Base-by-base conservation (phyloP, 2,329 filamentous ascomycete species). In the Fusarium equiseti region DNA sequence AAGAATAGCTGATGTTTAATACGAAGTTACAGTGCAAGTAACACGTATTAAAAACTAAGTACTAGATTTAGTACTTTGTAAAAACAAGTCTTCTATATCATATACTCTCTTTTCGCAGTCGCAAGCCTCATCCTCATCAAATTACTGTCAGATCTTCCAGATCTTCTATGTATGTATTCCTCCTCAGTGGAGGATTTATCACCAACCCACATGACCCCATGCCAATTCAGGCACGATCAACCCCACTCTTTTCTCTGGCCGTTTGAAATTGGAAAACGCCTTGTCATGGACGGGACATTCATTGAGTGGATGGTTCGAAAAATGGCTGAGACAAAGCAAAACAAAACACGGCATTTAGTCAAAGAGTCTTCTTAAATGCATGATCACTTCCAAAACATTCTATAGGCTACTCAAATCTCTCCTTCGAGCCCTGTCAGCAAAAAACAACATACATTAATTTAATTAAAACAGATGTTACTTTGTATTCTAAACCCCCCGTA, bases 191-290 rank as follows among this genome's bases (percentile, higher is more conserved):
- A 53, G 50, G 50, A 43, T 43, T 27, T 16, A 61, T 40, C 26
- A 61, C 40, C 27, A 27, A 53, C 50, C 50, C 50, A 53, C 50
- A 22, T 27, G 50, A 53, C 50, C 35, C 50, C 50, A 52, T 52
- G 50, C 50, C 35, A 53, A 29, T 42, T 58, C 35, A 65, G 40
- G 42, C 22, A 65, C 45, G 29, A 45, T 29, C 27, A 24, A 32
- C 46, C 50, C 49, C 50, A 54, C 62, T 52, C 29, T 65, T 40
- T 38, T 38, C 35, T 43, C 22, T 48, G 24, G n/a, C 40, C 45
- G 18, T 63, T 63, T 38, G 32, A 15, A 59, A 40, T 18, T 61
- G 20, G 55, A 61, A 61, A 60, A 60, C 27, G 49, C 48, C 27
- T 53, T 55, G 58, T 43, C 59, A 48, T 63, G 29, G 48, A 38